Conservation (phyloP, 2,329 filamentous ascomycete species). For the Scorias spongiosa region DNA sequence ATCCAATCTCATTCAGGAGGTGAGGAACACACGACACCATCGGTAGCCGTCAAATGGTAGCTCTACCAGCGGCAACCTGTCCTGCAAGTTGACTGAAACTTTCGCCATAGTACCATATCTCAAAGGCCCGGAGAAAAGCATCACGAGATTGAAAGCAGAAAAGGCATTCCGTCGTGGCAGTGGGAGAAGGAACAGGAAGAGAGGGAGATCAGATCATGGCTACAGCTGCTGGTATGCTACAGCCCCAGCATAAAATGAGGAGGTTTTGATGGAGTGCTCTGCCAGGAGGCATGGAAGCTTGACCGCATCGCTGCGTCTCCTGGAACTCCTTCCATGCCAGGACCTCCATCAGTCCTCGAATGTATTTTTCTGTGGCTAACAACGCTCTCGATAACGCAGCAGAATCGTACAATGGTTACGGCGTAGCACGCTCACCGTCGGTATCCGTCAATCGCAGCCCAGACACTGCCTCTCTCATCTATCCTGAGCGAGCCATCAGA, state of each 20-base stretch:
- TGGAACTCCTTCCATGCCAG: too few species aligned
- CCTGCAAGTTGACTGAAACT: too few species aligned
- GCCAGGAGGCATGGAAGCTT: too few species aligned
- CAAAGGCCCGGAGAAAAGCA: background rate
- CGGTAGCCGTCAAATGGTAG: too few species aligned
- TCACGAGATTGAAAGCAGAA: background rate
- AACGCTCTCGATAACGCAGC: background rate
- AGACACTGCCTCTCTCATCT: constrained; percentile 66
- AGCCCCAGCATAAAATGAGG: too few species aligned
- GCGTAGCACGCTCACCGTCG: constrained; percentile 12
- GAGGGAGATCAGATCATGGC: background rate
- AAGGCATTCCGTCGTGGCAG: background rate
- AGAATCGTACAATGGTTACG: constrained; percentile 3
- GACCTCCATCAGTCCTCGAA: too few species aligned
- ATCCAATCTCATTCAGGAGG: too few species aligned
- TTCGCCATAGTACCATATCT: too few species aligned
- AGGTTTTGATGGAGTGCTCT: too few species aligned
- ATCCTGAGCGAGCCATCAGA: constrained; percentile 81
- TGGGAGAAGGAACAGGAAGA: background rate
- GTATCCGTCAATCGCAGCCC: constrained; percentile 15
- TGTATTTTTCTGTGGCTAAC: background rate
- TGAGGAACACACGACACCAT: too few species aligned
- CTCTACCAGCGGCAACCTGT: too few species aligned
- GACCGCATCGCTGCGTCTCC: too few species aligned
- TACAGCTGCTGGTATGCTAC: background rate